Conservation (phyloP, 768 basidiomycete genomes). For the Phylloporus sp. region DNA sequence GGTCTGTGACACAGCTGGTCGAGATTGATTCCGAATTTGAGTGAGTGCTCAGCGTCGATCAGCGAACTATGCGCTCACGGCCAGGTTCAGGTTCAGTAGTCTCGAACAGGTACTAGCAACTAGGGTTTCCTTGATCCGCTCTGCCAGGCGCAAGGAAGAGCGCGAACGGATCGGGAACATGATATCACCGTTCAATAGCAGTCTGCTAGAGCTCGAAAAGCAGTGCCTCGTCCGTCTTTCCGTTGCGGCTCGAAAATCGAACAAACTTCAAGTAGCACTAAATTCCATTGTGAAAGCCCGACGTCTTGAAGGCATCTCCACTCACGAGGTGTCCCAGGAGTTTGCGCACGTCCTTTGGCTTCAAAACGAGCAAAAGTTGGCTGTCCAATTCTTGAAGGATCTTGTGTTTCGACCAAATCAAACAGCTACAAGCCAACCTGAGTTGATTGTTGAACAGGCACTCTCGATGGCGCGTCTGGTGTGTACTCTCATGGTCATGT, state of each 20-base stretch:
- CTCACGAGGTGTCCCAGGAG: conserved; percentile 65
- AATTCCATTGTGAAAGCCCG: conserved; percentile 81
- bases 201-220: conserved; percentile 59
- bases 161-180: conserved; percentile 73
- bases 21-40: conserved; percentile 55
- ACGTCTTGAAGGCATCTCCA: conserved; percentile 42
- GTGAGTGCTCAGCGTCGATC: conserved; percentile 40
- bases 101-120: conserved; percentile 78
- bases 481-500: not conserved
- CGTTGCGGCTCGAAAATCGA: conserved; percentile 60
- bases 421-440: conserved; percentile 8
- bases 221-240: conserved; percentile 68
- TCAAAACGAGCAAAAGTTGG: conserved; percentile 78
- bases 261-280: conserved; percentile 74
- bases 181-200: conserved; percentile 45
- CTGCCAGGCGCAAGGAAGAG: conserved; percentile 63
- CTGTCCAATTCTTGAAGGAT: conserved; percentile 65
- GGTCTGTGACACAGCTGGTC: conserved; percentile 41
- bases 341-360: conserved; percentile 89
- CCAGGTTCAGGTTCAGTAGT: conserved; percentile 55
- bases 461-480: conserved; percentile 64
- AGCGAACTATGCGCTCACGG: conserved; percentile 6
- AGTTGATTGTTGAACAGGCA: conserved; percentile 29
- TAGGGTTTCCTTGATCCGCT: conserved; percentile 74
- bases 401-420: conserved; percentile 21